Evolutionary conservation across 768 basidiomycete genomes (phyloP).

Genomic region (Hygrocybe coccinea): DNA sequence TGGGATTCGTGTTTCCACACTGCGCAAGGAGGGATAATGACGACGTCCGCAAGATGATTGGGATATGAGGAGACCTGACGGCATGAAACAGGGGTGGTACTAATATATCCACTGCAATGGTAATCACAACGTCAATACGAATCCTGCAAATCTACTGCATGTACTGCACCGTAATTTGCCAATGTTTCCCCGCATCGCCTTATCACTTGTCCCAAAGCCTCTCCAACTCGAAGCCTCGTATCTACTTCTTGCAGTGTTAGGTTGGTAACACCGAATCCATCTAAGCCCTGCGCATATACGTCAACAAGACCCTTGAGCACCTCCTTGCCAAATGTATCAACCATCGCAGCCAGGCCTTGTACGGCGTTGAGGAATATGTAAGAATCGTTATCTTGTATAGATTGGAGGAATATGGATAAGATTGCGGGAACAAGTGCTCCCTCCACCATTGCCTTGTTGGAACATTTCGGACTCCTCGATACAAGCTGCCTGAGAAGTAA

Average conservation of each 20-base stretch:
- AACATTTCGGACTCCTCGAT: slow-evolving; percentile 27
- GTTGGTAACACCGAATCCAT: slow-evolving; percentile 43
- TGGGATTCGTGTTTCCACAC: slow-evolving; percentile 58
- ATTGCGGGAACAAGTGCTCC: slow-evolving; percentile 75
- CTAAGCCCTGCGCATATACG: slow-evolving; percentile 54
- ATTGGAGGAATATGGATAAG: slow-evolving; percentile 79
- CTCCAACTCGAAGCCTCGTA: slow-evolving; percentile 69
- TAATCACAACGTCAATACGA: not conserved
- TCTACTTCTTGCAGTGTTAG: slow-evolving; percentile 66
- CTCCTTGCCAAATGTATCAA: slow-evolving; percentile 68
- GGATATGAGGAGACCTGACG: slow-evolving; percentile 54
- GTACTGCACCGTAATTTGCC: slow-evolving; percentile 55
- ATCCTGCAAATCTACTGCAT: not conserved
- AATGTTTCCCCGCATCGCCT: slow-evolving; percentile 66
- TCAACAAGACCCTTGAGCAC: slow-evolving; percentile 63
- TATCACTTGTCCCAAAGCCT: slow-evolving; percentile 77
- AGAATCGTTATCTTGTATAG: slow-evolving; percentile 88
- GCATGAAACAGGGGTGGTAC: slow-evolving; percentile 67
- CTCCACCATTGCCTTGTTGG: slow-evolving; percentile 32
- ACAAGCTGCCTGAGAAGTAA: slow-evolving; percentile 78
- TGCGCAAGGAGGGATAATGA: slow-evolving; percentile 63
- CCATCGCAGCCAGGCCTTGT: slow-evolving; percentile 84
- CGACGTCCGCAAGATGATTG: slow-evolving; percentile 66
- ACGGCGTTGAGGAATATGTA: slow-evolving; percentile 92
- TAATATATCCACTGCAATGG: slow-evolving; percentile 54